Evolutionary conservation across 306 rosid species (phyloP).

Genomic region (Glycyrrhiza uralensis): DNA sequence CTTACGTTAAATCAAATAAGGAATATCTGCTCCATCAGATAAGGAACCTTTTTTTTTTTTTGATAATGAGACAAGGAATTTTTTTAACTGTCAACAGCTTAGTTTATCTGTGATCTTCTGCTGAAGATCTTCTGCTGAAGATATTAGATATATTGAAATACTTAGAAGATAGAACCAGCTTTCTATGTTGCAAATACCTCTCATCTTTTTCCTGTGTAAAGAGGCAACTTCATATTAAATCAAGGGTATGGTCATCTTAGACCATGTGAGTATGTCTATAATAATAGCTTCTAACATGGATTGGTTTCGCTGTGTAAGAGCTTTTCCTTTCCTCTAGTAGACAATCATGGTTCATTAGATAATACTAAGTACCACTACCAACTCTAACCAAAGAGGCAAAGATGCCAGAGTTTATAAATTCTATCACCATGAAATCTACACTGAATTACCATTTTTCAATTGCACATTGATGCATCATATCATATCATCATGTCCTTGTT

Average conservation of each 20-base stretch:
- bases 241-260: neutral
- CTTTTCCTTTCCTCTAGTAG: neutral
- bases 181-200: neutral
- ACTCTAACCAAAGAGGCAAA: neutral
- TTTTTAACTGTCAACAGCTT: too few relatives aligned
- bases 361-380: neutral
- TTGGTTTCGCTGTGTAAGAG: neutral
- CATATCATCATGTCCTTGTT: neutral
- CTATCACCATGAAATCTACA: neutral
- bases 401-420: neutral
- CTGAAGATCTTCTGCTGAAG: too few relatives aligned
- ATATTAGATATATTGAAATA: neutral
- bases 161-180: neutral
- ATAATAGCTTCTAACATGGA: neutral
- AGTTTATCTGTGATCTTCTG: too few relatives aligned
- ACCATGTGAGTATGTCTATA: neutral
- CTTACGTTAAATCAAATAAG: neutral
- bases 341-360: neutral
- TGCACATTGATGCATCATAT: neutral
- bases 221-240: neutral
- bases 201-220: neutral
- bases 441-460: neutral
- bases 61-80: too few relatives aligned
- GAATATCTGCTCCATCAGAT: neutral
- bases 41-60: too few relatives aligned